Evolutionary conservation across 1,284 basidiomycete species (phyloP), one percentile per base, ranked within the genome.

Genomic region (Omphalotus olearius): DNA sequence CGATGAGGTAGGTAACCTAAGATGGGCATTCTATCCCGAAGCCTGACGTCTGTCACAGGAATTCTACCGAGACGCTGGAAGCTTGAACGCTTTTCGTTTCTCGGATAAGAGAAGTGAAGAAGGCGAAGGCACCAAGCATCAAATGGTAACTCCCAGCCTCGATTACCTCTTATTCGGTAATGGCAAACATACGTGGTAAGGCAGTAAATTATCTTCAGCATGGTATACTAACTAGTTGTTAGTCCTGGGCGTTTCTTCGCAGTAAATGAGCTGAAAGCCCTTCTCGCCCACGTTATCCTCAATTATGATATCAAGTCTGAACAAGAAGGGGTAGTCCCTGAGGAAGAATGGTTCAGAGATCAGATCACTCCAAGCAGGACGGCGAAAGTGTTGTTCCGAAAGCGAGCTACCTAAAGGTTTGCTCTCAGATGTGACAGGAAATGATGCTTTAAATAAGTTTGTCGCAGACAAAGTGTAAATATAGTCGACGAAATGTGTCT

Each of bases 181-280:
- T 26, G 68, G 69, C 2, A 61, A 51, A 57, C 65, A 68, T 55
- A 62, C 66, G 1, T 70, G 69, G 46, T 49, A 41, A 39, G 46
- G 35, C 6, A 13, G 3, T 16, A 25, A 7, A 33, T 17, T 11
- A 6, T 11, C 16, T n/a, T 26, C 23, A 7, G 4, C 17, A 14
- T 23, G 16, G 17, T 16, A 26, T 23, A 6, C 20, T 18, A 3
- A 42, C 18, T 33, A 28, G 10, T 36, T 28, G 25, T 3, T 39
- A 53, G 52, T 28, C 53, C 53, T 40, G 53, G 53, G 28, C 23
- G 53, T n/a, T 55, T 55, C 49, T 55, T 55, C 23, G 53, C 49
- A 17, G 49, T 55, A 13, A 47, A 46, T 18, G 53, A 55, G 36
- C 17, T 55, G 5, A 55, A 55, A 33, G 17, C 35, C 23, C 37